These are phyloP conservation scores for Eucalyptus globulus DNA, from an alignment of 345 rosid species.

Conservation along the genomic window DNA sequence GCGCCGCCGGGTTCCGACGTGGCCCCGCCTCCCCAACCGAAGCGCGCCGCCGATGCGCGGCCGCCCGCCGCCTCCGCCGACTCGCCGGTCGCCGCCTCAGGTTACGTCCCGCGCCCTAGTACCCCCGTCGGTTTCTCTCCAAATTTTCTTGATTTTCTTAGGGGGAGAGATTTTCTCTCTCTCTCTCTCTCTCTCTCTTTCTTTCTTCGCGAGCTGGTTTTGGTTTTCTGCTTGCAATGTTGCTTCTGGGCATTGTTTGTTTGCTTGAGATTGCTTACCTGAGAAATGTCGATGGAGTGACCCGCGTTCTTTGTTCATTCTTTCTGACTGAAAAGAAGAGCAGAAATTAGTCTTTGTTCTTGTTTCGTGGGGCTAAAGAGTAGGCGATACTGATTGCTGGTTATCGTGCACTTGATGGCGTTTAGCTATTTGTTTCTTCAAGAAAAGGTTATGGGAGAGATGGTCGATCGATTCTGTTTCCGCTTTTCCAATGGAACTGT, in stretches of 20 bases:
- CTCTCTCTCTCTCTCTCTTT: background rate
- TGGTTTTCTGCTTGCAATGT: background rate
- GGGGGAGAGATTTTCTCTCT: too few relatives aligned
- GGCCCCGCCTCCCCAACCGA: constrained; percentile 23
- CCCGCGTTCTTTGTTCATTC: background rate
- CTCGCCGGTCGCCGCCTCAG: constrained; percentile 5
- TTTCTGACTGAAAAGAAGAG: background rate
- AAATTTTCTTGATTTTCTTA: background rate
- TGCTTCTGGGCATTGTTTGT: background rate
- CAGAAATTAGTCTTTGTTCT: background rate
- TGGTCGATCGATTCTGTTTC: background rate
- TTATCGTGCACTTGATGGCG: background rate
- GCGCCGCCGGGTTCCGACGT: constrained; percentile 15
- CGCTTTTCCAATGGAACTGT: background rate
- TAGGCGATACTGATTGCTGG: background rate
- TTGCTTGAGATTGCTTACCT: background rate
- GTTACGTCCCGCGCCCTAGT: background rate
- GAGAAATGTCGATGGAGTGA: background rate
- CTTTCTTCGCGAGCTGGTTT: background rate
- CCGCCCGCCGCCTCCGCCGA: constrained; percentile 12
- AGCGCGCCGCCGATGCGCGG: background rate
- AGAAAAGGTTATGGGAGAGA: background rate
- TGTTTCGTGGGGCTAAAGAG: background rate
- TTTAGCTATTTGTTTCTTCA: background rate
- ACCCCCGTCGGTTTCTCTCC: background rate